phyloP scores from a whole-genome alignment of 306 rosid genomes.

The Rosa multiflora region DNA sequence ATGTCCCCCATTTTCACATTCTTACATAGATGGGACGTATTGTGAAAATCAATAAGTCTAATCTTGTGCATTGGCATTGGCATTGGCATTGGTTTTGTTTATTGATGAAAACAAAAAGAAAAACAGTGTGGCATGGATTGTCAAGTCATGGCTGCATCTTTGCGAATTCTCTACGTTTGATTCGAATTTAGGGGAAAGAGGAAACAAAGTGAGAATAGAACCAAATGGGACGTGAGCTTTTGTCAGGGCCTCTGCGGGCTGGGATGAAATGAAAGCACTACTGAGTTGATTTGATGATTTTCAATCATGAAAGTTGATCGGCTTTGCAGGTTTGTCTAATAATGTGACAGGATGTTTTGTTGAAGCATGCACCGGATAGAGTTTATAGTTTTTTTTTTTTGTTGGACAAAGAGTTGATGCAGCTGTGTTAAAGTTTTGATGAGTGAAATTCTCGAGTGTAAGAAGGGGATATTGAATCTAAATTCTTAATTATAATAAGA shows the following conservation, averaged over 20 bases:
- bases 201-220: neutral
- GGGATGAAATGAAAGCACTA: neutral
- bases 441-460: no score
- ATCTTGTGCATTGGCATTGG: conserved; percentile 9
- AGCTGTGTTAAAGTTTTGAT: no score
- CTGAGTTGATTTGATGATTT: neutral
- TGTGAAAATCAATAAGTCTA: conserved; percentile 31
- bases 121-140: neutral
- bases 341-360: neutral
- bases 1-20: neutral
- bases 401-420: no score
- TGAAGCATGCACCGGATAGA: neutral
- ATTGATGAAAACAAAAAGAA: neutral
- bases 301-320: conserved; percentile 2
- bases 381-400: no score
- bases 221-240: conserved; percentile 4
- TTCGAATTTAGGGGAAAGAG: neutral
- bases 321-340: neutral
- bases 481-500: no score
- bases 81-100: neutral
- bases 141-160: conserved; percentile 3
- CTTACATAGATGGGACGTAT: conserved; percentile 29
- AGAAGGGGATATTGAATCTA: no score
- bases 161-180: neutral
- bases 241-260: neutral